A percentile compares a stretch with the other conserved stretches of the same genome.
Evolutionary conservation across 148 eudicot species (phyloP).

Genomic region (Fagopyrum homotropicum): DNA sequence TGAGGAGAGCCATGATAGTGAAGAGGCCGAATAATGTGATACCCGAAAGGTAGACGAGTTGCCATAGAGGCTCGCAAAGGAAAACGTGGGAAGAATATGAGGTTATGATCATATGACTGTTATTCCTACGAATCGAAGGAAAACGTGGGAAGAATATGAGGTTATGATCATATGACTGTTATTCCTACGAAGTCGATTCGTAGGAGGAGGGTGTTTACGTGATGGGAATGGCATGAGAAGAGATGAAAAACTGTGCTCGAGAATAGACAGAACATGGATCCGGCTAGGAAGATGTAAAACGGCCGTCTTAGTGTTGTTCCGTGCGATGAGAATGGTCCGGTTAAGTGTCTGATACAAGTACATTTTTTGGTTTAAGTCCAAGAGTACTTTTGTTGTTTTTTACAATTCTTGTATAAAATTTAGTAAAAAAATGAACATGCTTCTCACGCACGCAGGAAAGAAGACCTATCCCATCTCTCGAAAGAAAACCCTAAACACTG

Average conservation of each 20-base stretch:
- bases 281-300: conserved; percentile 65
- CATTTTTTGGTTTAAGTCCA: conserved; percentile 7
- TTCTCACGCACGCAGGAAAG: no score
- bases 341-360: conserved; percentile 1
- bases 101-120: conserved; percentile 82
- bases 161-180: conserved; percentile 85
- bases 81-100: conserved; percentile 96
- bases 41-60: conserved; percentile 45
- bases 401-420: no score
- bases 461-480: no score
- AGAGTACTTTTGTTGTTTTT: conserved; percentile 28
- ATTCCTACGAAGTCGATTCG: conserved; percentile 83
- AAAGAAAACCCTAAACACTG: no score
- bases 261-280: conserved; percentile 87
- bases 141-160: conserved; percentile 93
- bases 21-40: conserved; percentile 5
- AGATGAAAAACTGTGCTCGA: conserved; percentile 83
- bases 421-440: no score
- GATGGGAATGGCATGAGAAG: conserved; percentile 76
- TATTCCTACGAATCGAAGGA: conserved; percentile 78
- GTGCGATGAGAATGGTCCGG: neutral
- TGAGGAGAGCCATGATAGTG: conserved; percentile 50
- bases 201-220: conserved; percentile 45
- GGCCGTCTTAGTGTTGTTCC: conserved; percentile 53
- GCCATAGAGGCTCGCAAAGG: conserved; percentile 70